Evolutionary conservation across 352 stramenopile species (phyloP).

Genomic region (Halophytophthora polymorphica): DNA sequence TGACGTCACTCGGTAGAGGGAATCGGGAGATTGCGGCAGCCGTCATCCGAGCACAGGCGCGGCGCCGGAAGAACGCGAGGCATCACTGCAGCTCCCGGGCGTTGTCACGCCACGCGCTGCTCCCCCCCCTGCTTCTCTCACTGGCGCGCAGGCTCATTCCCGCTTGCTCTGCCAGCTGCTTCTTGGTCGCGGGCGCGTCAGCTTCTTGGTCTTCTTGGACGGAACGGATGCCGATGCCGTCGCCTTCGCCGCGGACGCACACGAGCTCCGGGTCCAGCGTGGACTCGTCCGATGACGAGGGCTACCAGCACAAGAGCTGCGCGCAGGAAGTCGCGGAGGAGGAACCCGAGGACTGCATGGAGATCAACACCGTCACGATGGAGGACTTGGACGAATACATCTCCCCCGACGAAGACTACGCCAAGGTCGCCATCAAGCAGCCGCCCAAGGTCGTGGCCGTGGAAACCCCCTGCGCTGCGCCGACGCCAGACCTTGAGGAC

Average conservation of each 20-base stretch:
- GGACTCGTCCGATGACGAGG: conserved; percentile 4
- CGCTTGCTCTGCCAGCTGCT: neutral
- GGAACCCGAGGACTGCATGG: conserved; percentile 17
- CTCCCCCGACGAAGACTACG: conserved; percentile 9
- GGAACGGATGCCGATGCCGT: conserved; percentile 15
- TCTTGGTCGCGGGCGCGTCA: neutral
- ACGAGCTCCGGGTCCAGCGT: conserved; percentile 8
- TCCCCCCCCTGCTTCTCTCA: no score
- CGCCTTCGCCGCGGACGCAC: conserved; percentile 3
- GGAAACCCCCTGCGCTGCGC: conserved; percentile 7
- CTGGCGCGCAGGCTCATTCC: neutral
- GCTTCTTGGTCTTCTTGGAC: neutral
- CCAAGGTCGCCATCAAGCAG: conserved; percentile 15
- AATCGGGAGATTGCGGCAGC: no score
- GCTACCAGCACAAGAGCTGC: conserved; percentile 30
- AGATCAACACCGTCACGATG: conserved; percentile 24
- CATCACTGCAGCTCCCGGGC: neutral
- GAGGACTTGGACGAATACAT: conserved; percentile 34
- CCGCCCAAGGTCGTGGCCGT: conserved; percentile 13
- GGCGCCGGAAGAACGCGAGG: neutral
- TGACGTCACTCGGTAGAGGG: no score
- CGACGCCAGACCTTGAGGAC: conserved; percentile 25
- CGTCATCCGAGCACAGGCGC: neutral
- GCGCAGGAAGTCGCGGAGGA: conserved; percentile 23
- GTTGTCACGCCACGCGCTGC: no score